Evolutionary conservation across 2,329 filamentous ascomycete genomes (phyloP).

Genomic region (Colletotrichum siamense): DNA sequence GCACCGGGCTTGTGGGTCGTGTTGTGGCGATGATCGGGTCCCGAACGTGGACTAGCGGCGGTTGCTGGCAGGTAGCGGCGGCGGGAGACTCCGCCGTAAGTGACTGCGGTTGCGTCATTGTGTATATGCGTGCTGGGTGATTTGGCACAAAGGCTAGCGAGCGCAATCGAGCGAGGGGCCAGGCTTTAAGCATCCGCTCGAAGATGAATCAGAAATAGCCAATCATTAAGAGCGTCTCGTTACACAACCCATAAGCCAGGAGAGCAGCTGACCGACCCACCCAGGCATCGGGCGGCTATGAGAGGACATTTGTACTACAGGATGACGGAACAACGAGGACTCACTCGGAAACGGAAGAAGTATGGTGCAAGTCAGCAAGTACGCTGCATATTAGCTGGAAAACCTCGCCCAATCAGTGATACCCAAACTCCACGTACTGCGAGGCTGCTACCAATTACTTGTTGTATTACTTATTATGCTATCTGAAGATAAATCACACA

Average conservation of each 20-base stretch:
- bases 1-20: background rate
- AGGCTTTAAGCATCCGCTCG: background rate
- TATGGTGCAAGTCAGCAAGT: background rate
- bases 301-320: background rate
- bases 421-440: background rate
- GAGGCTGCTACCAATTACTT: background rate
- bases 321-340: background rate
- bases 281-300: background rate
- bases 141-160: background rate
- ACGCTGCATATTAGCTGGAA: background rate
- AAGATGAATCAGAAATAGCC: background rate
- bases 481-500: background rate
- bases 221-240: background rate
- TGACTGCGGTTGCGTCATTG: background rate
- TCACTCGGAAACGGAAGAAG: background rate
- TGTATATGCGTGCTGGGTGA: background rate
- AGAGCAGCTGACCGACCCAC: background rate
- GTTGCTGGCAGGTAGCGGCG: background rate
- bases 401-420: background rate
- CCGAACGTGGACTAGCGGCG: background rate
- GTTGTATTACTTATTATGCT: background rate
- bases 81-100: background rate
- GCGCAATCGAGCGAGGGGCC: background rate
- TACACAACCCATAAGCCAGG: background rate
- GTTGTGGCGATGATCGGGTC: background rate